Conservation (phyloP, 129 eudicot genomes). For the Helichrysum umbraculigerum region DNA sequence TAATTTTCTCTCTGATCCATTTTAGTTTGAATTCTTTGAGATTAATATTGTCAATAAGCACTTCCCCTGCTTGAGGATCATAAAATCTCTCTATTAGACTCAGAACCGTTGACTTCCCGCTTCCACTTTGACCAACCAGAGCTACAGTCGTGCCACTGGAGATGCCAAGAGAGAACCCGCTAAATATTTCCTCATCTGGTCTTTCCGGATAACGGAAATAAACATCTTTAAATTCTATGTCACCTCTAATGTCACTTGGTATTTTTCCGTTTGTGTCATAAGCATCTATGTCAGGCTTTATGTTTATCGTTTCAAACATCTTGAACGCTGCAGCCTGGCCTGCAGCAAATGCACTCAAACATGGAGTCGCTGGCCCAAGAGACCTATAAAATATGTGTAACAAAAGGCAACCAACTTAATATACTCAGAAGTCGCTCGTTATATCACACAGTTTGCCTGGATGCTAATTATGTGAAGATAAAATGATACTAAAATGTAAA, state of each 20-base stretch:
- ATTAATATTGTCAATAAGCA: constrained; percentile 65
- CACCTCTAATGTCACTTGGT: constrained; percentile 59
- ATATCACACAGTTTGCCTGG: no score
- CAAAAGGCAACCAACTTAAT: not conserved
- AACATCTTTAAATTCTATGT: constrained; percentile 59
- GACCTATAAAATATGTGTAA: not conserved
- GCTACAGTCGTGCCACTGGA: constrained; percentile 79
- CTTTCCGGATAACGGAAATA: constrained; percentile 75
- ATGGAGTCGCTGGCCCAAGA: constrained; percentile 71
- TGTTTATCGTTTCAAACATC: constrained; percentile 81
- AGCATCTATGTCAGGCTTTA: constrained; percentile 74
- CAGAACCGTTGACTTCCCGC: constrained; percentile 81
- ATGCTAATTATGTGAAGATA: no score
- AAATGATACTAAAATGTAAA: no score
- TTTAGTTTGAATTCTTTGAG: constrained; percentile 73
- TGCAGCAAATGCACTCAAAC: constrained; percentile 84
- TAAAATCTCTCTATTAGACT: constrained; percentile 81
- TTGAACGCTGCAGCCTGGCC: constrained; percentile 85
- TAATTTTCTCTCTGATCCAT: constrained; percentile 78
- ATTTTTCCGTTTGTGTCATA: constrained; percentile 58
- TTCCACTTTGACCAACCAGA: constrained; percentile 87
- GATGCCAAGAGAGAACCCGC: constrained; percentile 64
- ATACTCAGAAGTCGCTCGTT: no score
- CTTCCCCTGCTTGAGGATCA: constrained; percentile 80
- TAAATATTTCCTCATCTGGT: constrained; percentile 68